Evolutionary conservation across 768 basidiomycete genomes (phyloP).

Genomic region (Podaxis sp.): DNA sequence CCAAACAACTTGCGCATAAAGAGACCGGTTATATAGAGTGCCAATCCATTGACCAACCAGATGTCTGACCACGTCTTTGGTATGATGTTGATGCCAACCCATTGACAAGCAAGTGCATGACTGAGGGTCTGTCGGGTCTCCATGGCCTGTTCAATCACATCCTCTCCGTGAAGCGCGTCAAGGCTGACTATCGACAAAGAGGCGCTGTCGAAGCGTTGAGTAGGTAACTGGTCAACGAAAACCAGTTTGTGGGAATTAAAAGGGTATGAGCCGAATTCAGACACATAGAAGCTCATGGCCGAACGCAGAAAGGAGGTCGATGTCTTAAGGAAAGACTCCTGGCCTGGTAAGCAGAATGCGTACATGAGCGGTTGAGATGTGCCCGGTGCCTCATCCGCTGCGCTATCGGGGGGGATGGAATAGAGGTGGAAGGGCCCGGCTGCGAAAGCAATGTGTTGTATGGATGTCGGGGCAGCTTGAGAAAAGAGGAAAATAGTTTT

Average conservation of each 20-base stretch:
- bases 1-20: conserved; percentile 88
- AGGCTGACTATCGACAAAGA: conserved; percentile 77
- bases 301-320: conserved; percentile 78
- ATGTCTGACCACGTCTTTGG: conserved; percentile 91
- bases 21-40: conserved; percentile 85
- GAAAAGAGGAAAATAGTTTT: conserved; percentile 95
- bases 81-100: conserved; percentile 95
- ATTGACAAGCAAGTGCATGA: conserved; percentile 92
- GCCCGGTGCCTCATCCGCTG: conserved; percentile 60
- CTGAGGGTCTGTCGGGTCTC: conserved; percentile 85
- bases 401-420: conserved; percentile 62
- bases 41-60: conserved; percentile 96
- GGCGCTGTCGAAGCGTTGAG: conserved; percentile 81
- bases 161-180: conserved; percentile 84
- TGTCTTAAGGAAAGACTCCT: conserved; percentile 66
- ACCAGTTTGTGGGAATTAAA: conserved; percentile 93
- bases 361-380: conserved; percentile 77
- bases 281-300: conserved; percentile 90
- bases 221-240: conserved; percentile 87
- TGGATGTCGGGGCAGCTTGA: conserved; percentile 83
- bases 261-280: conserved; percentile 94
- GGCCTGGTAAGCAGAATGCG: conserved; percentile 91
- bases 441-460: conserved; percentile 96
- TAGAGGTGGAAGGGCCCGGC: conserved; percentile 91
- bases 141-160: conserved; percentile 90